Percentiles rank a stretch among this genome's conserved stretches.
Evolutionary conservation across 2,329 filamentous ascomycete species (phyloP).

Genomic region (Pleomassaria siparia): DNA sequence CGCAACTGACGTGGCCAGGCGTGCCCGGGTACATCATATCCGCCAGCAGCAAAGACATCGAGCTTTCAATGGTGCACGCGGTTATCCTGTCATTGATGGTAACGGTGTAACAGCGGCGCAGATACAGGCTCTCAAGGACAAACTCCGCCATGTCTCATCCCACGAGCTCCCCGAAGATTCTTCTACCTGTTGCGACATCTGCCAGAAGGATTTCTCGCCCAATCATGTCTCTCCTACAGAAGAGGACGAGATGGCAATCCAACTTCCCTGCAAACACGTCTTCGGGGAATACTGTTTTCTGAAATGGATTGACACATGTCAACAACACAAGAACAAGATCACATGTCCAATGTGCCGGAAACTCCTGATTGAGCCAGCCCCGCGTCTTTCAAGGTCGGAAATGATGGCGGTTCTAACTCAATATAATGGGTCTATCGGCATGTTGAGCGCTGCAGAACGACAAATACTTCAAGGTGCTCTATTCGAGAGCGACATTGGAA

Average conservation of each 20-base stretch:
- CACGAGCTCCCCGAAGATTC: conserved; percentile 27
- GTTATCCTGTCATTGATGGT: conserved; percentile 16
- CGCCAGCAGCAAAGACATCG: conserved; percentile 10
- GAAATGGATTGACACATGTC: conserved; percentile 40
- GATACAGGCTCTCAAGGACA: conserved; percentile 32
- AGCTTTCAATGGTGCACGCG: conserved; percentile 5
- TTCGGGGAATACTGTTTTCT: conserved; percentile 41
- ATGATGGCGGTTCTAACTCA: conserved; percentile 2
- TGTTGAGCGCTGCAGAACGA: background rate
- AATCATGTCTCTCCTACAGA: conserved; percentile 29
- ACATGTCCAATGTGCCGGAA: conserved; percentile 43
- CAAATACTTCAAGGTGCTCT: background rate
- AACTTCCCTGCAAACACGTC: conserved; percentile 37
- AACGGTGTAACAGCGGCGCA: conserved; percentile 27
- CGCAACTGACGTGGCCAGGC: conserved; percentile 26
- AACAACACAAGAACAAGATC: conserved; percentile 39
- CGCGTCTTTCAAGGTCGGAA: background rate
- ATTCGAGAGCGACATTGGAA: conserved; percentile 22
- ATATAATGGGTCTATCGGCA: background rate
- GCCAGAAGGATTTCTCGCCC: conserved; percentile 38
- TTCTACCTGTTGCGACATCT: conserved; percentile 36
- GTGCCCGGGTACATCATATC: conserved; percentile 19
- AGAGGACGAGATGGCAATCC: conserved; percentile 36
- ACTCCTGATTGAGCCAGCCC: conserved; percentile 26
- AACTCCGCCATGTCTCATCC: conserved; percentile 26